Evolutionary conservation across 768 basidiomycete genomes (phyloP).

Genomic region (Xerocomus brunneocitrinus): DNA sequence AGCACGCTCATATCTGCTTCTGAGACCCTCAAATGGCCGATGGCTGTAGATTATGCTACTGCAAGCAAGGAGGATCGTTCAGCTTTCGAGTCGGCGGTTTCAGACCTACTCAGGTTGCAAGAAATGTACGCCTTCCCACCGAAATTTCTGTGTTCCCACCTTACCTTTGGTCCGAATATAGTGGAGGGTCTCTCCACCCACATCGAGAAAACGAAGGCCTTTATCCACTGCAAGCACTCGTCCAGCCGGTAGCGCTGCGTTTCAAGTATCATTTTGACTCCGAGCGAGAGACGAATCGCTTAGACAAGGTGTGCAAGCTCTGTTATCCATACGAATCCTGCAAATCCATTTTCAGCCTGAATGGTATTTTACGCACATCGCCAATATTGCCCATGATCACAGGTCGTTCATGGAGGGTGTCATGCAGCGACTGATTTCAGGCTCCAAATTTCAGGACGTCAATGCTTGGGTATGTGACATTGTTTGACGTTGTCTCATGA

Average conservation of each 20-base stretch:
- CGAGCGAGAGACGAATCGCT: conserved; percentile 76
- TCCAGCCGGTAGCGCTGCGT: conserved; percentile 76
- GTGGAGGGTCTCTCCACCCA: conserved; percentile 49
- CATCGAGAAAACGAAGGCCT: conserved; percentile 43
- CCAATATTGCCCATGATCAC: conserved; percentile 86
- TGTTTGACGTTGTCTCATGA: neutral
- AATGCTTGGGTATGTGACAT: conserved; percentile 65
- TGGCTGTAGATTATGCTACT: conserved; percentile 58
- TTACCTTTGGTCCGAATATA: conserved; percentile 23
- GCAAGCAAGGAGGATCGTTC: conserved; percentile 47
- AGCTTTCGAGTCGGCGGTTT: conserved; percentile 72
- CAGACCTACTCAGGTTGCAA: conserved; percentile 74
- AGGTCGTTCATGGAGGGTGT: conserved; percentile 70
- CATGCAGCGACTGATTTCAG: conserved; percentile 64
- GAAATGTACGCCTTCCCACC: conserved; percentile 53
- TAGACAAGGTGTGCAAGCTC: conserved; percentile 70
- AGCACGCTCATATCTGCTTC: conserved; percentile 63
- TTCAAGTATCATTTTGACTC: conserved; percentile 97
- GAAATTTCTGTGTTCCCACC: neutral
- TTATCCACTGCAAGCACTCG: conserved; percentile 81
- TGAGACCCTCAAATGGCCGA: conserved; percentile 85
- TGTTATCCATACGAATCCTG: neutral
- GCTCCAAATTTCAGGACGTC: conserved; percentile 57
- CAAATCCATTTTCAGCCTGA: conserved; percentile 61
- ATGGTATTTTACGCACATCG: conserved; percentile 92